These are phyloP conservation scores for Hygrophila difformis DNA, from an alignment of 257 asterid genomes.

Conservation along the genomic window DNA sequence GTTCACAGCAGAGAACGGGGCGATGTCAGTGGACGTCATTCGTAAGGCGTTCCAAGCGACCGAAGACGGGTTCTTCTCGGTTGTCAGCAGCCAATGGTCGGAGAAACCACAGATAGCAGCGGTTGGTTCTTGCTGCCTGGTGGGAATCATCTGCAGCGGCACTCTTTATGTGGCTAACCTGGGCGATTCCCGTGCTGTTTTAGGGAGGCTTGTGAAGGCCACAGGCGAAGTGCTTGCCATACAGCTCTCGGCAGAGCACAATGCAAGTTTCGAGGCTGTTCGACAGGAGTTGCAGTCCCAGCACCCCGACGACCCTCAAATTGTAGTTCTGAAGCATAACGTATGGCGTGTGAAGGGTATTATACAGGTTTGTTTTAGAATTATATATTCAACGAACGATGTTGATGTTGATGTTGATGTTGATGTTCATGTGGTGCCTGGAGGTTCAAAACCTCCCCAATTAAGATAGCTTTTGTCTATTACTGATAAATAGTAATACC, in stretches of 20 bases:
- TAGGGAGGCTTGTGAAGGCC: slow-evolving; percentile 63
- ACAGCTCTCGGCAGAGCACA: slow-evolving; percentile 75
- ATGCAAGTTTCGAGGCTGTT: slow-evolving; percentile 63
- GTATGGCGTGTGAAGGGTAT: slow-evolving; percentile 92
- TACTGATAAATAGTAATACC: too few species aligned
- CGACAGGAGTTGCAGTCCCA: slow-evolving; percentile 59
- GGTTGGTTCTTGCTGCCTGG: slow-evolving; percentile 84
- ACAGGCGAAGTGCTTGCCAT: slow-evolving; percentile 61
- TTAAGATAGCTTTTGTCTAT: too few species aligned
- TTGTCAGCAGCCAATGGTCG: slow-evolving; percentile 54
- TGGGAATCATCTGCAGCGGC: slow-evolving; percentile 66
- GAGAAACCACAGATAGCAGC: slow-evolving; percentile 69
- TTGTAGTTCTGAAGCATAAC: slow-evolving; percentile 72
- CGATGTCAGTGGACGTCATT: slow-evolving; percentile 57
- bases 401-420: too few species aligned
- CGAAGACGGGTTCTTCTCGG: slow-evolving; percentile 56
- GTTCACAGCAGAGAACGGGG: slow-evolving; percentile 50
- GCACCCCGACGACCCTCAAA: slow-evolving; percentile 80
- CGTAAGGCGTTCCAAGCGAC: slow-evolving; percentile 61
- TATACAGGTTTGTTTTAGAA: slow-evolving; percentile 77
- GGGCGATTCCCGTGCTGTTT: slow-evolving; percentile 85
- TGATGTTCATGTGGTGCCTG: too few species aligned
- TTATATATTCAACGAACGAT: too few species aligned
- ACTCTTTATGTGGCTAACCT: slow-evolving; percentile 63
- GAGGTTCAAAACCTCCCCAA: too few species aligned